Conservation (phyloP, 2,329 filamentous ascomycete species). For the Colletotrichum sublineola region DNA sequence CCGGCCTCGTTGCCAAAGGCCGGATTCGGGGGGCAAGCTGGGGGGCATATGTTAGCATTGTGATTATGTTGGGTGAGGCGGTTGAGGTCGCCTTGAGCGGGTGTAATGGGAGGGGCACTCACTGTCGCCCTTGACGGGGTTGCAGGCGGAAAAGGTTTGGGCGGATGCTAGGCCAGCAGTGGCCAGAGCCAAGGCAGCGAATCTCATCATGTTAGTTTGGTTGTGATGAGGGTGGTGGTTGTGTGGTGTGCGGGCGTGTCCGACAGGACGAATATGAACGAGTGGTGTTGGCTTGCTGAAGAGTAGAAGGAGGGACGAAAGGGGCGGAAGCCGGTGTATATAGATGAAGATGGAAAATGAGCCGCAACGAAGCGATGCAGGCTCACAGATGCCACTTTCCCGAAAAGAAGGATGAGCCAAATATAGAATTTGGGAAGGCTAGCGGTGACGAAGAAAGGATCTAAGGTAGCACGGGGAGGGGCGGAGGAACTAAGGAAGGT, state of each 20-base stretch:
- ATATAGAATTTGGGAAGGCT: constrained; percentile 27
- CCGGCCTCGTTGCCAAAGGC: constrained; percentile 38
- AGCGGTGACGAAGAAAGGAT: constrained; percentile 3
- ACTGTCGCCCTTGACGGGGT: constrained; percentile 43
- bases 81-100: neutral
- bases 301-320: neutral
- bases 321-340: neutral
- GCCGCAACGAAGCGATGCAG: neutral
- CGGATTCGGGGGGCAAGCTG: constrained; percentile 42
- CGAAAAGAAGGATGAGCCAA: constrained; percentile 5
- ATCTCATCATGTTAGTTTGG: constrained; percentile 22
- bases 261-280: neutral
- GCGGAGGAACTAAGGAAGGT: constrained; percentile 2
- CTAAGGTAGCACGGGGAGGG: neutral
- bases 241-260: neutral
- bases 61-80: no score
- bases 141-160: constrained; percentile 42
- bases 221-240: neutral
- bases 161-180: constrained; percentile 34
- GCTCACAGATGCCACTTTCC: neutral
- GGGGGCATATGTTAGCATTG: constrained; percentile 9
- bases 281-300: neutral
- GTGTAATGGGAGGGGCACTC: neutral
- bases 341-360: neutral
- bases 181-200: constrained; percentile 36